phyloP scores from a whole-genome alignment of 305 asterid genomes.

The Caryopteris hybrid region DNA sequence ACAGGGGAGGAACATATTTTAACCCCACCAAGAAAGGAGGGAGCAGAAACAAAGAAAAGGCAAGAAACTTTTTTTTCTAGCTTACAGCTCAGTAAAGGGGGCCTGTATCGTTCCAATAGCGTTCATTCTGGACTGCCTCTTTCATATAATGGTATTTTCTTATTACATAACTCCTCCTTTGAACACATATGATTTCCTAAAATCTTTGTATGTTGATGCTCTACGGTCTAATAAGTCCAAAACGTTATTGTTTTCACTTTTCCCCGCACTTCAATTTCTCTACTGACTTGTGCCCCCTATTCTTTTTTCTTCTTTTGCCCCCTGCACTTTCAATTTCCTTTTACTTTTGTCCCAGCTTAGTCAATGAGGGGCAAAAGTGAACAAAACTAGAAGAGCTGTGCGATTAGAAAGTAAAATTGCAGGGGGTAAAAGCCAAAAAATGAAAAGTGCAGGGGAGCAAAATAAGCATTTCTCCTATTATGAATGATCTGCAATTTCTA shows the following conservation, averaged over 20 bases:
- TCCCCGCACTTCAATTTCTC: no score
- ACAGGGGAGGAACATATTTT: constrained; percentile 32
- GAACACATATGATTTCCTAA: neutral
- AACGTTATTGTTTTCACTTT: no score
- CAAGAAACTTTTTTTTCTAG: constrained; percentile 28
- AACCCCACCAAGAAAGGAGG: constrained; percentile 33
- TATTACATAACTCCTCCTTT: constrained; percentile 4
- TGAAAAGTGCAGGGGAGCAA: no score
- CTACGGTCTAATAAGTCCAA: neutral
- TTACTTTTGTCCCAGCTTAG: no score
- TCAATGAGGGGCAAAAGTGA: no score
- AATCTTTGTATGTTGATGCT: neutral
- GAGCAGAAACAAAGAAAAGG: constrained; percentile 26
- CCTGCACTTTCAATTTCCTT: no score
- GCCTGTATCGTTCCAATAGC: constrained; percentile 32
- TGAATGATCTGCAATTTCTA: neutral
- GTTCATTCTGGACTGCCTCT: constrained; percentile 29
- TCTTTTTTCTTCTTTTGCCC: no score
- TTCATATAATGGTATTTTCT: constrained; percentile 23
- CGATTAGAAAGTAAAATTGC: no score
- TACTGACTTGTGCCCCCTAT: no score
- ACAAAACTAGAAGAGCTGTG: no score
- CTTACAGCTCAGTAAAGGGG: constrained; percentile 44
- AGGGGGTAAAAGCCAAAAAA: no score
- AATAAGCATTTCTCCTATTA: no score